A percentile compares a stretch with the other conserved stretches of the same genome.
Evolutionary conservation across 768 basidiomycete species (phyloP).

Genomic region (Pleurotus salmoneostramineus): DNA sequence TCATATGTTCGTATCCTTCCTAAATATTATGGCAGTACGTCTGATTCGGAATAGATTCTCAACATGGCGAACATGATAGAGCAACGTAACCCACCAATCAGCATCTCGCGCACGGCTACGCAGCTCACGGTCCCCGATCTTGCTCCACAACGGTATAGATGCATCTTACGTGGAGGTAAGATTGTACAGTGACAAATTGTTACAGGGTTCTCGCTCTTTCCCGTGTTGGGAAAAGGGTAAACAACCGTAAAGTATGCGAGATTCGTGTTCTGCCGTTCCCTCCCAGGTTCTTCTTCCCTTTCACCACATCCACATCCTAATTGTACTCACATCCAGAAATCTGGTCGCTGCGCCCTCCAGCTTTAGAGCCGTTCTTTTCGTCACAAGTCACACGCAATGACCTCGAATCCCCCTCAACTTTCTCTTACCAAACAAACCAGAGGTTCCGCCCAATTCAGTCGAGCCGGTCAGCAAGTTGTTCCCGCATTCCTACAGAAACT

Average conservation of each 20-base stretch:
- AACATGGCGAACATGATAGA: no score
- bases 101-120: no score
- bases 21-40: no score
- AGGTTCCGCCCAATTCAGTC: conserved; percentile 24
- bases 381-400: conserved; percentile 22
- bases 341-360: background rate
- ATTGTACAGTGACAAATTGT: background rate
- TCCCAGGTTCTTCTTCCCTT: background rate
- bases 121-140: conserved; percentile 2
- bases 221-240: background rate
- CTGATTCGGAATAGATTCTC: no score
- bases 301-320: background rate
- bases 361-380: background rate
- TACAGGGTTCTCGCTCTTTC: background rate
- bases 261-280: background rate
- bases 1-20: no score
- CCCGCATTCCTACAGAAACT: conserved; percentile 92
- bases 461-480: conserved; percentile 31
- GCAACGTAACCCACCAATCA: no score
- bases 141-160: background rate
- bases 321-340: background rate
- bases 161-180: background rate
- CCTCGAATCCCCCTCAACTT: conserved; percentile 51
- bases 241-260: conserved; percentile 1
- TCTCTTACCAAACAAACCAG: conserved; percentile 41